Base-by-base conservation (phyloP, 768 basidiomycete genomes). In the Kwoniella shandongensis region DNA sequence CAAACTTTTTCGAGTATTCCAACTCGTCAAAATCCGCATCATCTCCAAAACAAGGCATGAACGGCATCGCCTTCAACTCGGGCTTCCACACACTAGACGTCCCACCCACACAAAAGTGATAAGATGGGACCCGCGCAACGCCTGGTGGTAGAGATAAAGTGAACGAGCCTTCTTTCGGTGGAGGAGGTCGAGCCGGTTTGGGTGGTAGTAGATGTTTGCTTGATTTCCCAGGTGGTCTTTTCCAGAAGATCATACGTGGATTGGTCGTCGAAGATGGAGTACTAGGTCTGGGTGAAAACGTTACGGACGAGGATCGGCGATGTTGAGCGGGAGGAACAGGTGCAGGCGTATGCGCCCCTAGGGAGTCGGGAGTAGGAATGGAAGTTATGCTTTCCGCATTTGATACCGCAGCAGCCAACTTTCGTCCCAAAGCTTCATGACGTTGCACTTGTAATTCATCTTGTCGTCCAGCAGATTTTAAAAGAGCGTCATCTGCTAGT, bases 31-130 rank as follows among this genome's bases (percentile, higher is more conserved):
- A 58, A 27, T 29, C 42, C 8, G 41, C 26, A 23, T 25, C 40
- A 30, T 58, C 46, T 7, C 23, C 32, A 23, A 58, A 58, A n/a
- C 44, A 35, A 4, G 47, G 44, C 38, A 41, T 58, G 44, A 58
- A 58, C 3, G 48, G 56, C 44, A 58, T 32, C 10, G 35, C 22
- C 27, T 44, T 29, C 32, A 45, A 48, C 17, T 51, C 49, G n/a
- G 47, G 45, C 18, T 38, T 51, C 20, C 30, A 58, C 7, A 58
- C 25, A n/a, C 25, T 41, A 5, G 6, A 13, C 2, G 42, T 22
- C 10, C 49, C 48, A 2, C 32, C 8, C 3, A 30, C 7, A 20
- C 56, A 58, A 23, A 58, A 58, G 8, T 2, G 23, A 20, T 58
- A 58, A 10, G 49, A 41, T 1, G 56, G 56, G 7, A 58, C 29